phyloP scores from a whole-genome alignment of 768 basidiomycete genomes.

The Hydnomerulius pinastri region DNA sequence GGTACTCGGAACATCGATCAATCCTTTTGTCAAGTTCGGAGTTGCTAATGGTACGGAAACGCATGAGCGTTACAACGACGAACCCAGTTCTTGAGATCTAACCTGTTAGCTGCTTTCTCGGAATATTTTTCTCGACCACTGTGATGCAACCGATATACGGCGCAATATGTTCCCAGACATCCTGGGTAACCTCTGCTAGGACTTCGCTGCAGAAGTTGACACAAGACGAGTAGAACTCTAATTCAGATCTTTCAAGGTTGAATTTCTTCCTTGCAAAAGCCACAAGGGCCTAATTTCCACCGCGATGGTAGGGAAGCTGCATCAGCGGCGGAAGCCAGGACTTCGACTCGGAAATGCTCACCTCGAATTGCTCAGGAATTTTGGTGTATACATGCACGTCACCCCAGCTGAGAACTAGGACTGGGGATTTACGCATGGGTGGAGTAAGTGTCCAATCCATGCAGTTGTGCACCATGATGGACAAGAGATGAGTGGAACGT shows the following conservation, averaged over 20 bases:
- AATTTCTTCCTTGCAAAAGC: background rate
- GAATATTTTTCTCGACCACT: background rate
- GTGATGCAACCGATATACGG: background rate
- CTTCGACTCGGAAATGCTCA: background rate
- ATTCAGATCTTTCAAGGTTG: background rate
- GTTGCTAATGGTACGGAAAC: too few species aligned
- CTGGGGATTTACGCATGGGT: background rate
- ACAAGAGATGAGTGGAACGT: too few species aligned
- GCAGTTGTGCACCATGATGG: too few species aligned
- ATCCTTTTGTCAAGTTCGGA: too few species aligned
- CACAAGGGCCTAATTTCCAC: background rate
- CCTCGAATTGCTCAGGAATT: background rate
- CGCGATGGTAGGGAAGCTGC: background rate
- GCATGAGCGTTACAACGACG: background rate
- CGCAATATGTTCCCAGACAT: constrained; percentile 1
- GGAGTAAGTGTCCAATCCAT: too few species aligned
- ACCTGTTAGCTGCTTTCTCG: background rate
- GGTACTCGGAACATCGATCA: too few species aligned
- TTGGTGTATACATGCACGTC: background rate
- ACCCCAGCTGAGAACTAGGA: background rate
- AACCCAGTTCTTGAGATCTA: background rate
- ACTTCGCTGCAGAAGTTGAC: background rate
- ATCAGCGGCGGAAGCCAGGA: background rate
- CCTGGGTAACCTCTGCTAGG: background rate
- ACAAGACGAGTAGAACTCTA: too few species aligned